Percentiles rank a stretch among this genome's conserved stretches.
phyloP scores from a whole-genome alignment of 2,329 filamentous ascomycete genomes.

The Alternaria incomplexa region DNA sequence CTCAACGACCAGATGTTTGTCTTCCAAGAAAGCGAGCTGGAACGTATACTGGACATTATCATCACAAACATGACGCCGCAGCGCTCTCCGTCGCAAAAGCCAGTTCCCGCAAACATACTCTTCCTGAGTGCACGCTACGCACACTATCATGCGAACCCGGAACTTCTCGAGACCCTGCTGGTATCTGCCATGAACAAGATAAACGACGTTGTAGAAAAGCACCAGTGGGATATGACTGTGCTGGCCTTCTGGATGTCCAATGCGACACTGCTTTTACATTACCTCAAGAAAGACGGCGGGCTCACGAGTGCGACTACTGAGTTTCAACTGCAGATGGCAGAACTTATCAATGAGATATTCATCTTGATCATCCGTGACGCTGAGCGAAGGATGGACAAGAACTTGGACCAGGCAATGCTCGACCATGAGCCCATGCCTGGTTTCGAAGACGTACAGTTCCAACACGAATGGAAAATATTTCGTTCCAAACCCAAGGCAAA shows the following conservation, averaged over 20 bases:
- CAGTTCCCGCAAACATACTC: slow-evolving; percentile 94
- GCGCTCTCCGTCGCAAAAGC: slow-evolving; percentile 94
- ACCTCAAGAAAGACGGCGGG: slow-evolving; percentile 91
- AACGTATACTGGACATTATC: slow-evolving; percentile 90
- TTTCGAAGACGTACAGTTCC: slow-evolving; percentile 94
- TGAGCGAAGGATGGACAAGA: slow-evolving; percentile 94
- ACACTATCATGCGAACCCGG: slow-evolving; percentile 90
- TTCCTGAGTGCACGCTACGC: slow-evolving; percentile 96
- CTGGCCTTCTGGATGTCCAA: slow-evolving; percentile 99
- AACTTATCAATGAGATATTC: slow-evolving; percentile 97
- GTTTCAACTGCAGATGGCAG: slow-evolving; percentile 91
- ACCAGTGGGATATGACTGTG: slow-evolving; percentile 99
- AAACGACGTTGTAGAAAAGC: slow-evolving; percentile 91
- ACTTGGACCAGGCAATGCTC: slow-evolving; percentile 89
- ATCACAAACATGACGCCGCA: slow-evolving; percentile 99
- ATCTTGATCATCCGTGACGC: slow-evolving; percentile 96
- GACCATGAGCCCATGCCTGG: slow-evolving; percentile 98
- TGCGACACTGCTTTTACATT: slow-evolving; percentile 91
- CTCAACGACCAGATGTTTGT: slow-evolving; percentile 99
- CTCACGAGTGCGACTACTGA: slow-evolving; percentile 80
- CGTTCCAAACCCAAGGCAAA: slow-evolving; percentile 89
- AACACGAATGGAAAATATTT: slow-evolving; percentile 98
- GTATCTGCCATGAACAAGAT: slow-evolving; percentile 93
- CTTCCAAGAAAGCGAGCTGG: slow-evolving; percentile 92
- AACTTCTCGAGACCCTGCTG: slow-evolving; percentile 81